These are phyloP conservation scores for Ophiostoma piceae DNA, from an alignment of 2,329 filamentous ascomycete genomes.

Conservation along the genomic window DNA sequence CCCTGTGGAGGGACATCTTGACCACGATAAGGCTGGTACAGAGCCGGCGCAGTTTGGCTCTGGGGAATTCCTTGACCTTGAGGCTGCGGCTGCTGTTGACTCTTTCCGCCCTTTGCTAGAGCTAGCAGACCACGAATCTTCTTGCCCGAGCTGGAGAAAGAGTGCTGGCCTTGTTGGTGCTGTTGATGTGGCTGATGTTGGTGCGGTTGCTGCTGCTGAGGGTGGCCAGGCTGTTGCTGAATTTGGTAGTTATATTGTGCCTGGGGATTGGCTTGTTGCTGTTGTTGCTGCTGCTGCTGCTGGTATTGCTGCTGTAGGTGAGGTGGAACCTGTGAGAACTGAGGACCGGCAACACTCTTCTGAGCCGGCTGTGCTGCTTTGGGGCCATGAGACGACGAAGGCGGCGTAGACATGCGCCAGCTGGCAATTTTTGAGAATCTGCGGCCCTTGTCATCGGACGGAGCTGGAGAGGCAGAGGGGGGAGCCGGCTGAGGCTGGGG, in stretches of 20 bases:
- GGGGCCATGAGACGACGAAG: slow-evolving; percentile 22
- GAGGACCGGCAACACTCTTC: not conserved
- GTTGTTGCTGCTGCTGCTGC: slow-evolving; percentile 8
- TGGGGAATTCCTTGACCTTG: not conserved
- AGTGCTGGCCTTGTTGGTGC: slow-evolving; percentile 4
- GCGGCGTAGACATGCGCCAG: slow-evolving; percentile 26
- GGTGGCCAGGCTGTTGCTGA: not conserved
- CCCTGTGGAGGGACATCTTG: not conserved
- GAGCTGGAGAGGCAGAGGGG: not conserved
- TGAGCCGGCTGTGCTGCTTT: not conserved
- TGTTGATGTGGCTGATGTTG: slow-evolving; percentile 14
- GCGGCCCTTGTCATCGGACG: slow-evolving; percentile 21
- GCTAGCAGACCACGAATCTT: slow-evolving; percentile 21
- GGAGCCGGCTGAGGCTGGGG: not conserved
- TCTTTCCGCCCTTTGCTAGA: slow-evolving; percentile 23
- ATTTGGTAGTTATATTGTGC: slow-evolving; percentile 1
- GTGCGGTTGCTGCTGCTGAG: slow-evolving; percentile 2
- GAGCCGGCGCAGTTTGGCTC: not conserved
- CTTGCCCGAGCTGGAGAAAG: slow-evolving; percentile 14
- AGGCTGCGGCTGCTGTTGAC: slow-evolving; percentile 8
- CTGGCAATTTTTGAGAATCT: slow-evolving; percentile 23
- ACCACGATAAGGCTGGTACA: slow-evolving; percentile 16
- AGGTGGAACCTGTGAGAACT: not conserved
- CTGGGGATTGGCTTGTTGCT: slow-evolving; percentile 5
- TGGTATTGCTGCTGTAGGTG: slow-evolving; percentile 15